These are phyloP conservation scores for Phytophthora pinifolia DNA, from an alignment of 352 stramenopile genomes.

Conservation along the genomic window DNA sequence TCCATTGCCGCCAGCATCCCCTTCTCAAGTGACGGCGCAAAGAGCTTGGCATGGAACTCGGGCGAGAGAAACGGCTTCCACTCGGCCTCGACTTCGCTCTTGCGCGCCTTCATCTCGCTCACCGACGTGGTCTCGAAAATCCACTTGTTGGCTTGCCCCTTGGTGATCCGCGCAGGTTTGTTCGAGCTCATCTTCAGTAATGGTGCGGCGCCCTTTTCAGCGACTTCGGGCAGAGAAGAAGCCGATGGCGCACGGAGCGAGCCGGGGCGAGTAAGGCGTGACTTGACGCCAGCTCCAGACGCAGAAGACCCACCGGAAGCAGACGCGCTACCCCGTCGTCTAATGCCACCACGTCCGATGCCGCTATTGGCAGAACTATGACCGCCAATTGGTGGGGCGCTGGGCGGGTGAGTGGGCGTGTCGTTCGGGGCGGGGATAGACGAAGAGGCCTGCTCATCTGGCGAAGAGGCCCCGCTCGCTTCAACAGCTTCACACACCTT, in stretches of 20 bases:
- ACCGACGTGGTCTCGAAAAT: constrained; percentile 75
- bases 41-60: constrained; percentile 78
- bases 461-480: constrained; percentile 13
- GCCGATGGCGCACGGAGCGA: constrained; percentile 29
- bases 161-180: constrained; percentile 58
- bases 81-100: constrained; percentile 74
- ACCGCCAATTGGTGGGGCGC: constrained; percentile 7
- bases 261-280: constrained; percentile 33
- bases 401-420: constrained; percentile 11
- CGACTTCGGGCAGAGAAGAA: constrained; percentile 45
- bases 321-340: constrained; percentile 28
- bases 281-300: constrained; percentile 24
- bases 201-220: constrained; percentile 37
- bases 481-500: constrained; percentile 63
- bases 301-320: constrained; percentile 20
- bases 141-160: constrained; percentile 83
- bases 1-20: constrained; percentile 81
- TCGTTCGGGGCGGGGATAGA: constrained; percentile 10
- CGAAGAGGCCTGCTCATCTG: constrained; percentile 1
- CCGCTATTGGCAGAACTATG: constrained; percentile 11
- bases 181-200: constrained; percentile 69
- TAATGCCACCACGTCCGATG: constrained; percentile 21
- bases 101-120: constrained; percentile 67
- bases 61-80: constrained; percentile 72
- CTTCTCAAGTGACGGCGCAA: constrained; percentile 78